Evolutionary conservation across 2,329 filamentous ascomycete genomes (phyloP).

Genomic region (Aspergillus latus): DNA sequence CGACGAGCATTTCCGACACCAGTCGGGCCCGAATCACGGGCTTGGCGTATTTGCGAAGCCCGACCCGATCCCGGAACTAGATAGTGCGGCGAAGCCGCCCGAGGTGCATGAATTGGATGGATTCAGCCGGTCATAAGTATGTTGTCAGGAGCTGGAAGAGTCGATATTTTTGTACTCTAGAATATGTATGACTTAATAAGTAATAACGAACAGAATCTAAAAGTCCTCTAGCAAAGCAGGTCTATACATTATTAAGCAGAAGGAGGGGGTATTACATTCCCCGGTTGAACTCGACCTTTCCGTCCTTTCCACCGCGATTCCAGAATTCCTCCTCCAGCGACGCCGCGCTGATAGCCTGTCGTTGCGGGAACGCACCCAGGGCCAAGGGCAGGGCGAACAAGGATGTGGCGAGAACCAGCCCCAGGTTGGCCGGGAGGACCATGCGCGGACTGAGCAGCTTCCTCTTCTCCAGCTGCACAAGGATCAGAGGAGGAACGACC

Average conservation of each 20-base stretch:
- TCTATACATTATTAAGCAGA: background rate
- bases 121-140: background rate
- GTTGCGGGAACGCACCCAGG: constrained; percentile 86
- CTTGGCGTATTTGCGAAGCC: constrained; percentile 7
- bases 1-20: background rate
- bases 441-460: constrained; percentile 80
- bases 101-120: constrained; percentile 19
- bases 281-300: constrained; percentile 93
- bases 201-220: no score
- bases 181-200: no score
- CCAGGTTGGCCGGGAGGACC: constrained; percentile 80
- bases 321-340: constrained; percentile 84
- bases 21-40: background rate
- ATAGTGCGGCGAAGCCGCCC: constrained; percentile 7
- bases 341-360: constrained; percentile 74
- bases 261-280: constrained; percentile 62
- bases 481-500: constrained; percentile 84
- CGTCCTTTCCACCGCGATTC: constrained; percentile 72
- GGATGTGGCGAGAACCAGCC: constrained; percentile 80
- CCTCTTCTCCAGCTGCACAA: constrained; percentile 80
- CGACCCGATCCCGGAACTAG: constrained; percentile 18
- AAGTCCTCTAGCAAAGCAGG: background rate
- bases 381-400: constrained; percentile 87
- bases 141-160: background rate
- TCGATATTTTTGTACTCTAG: no score